These are phyloP conservation scores for Cladophialophora chaetospira DNA, from an alignment of 2,329 filamentous ascomycete species.

Conservation along the genomic window DNA sequence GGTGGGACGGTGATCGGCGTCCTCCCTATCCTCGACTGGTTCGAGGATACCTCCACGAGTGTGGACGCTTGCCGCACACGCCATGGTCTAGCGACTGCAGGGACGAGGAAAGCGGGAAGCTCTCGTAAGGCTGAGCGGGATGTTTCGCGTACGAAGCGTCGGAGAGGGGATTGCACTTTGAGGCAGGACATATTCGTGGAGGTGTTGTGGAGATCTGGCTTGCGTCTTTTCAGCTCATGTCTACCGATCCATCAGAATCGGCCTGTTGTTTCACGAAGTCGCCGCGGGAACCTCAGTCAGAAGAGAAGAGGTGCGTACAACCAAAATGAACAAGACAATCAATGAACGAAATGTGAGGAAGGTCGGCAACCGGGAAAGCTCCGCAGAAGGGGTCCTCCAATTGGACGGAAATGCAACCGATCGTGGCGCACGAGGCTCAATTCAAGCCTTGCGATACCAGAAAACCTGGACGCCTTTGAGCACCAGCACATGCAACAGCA, in stretches of 20 bases:
- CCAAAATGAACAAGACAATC: background rate
- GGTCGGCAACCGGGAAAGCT: background rate
- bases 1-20: constrained; percentile 79
- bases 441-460: background rate
- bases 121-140: constrained; percentile 47
- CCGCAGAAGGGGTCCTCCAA: background rate
- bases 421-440: background rate
- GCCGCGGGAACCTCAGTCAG: too few relatives aligned
- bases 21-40: constrained; percentile 80
- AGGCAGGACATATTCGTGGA: constrained; percentile 62
- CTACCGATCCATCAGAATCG: constrained; percentile 32
- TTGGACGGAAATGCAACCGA: background rate
- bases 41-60: constrained; percentile 73
- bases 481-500: background rate
- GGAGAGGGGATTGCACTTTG: constrained; percentile 62
- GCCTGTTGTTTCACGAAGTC: too few relatives aligned
- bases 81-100: constrained; percentile 42
- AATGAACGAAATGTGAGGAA: background rate
- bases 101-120: constrained; percentile 73
- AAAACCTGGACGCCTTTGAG: background rate
- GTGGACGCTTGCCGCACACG: constrained; percentile 39
- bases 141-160: constrained; percentile 56
- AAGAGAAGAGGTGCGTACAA: too few relatives aligned
- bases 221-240: background rate
- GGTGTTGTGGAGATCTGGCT: background rate